A percentile compares a stretch with the other conserved stretches of the same genome.
Conservation (phyloP, 108 stramenopile species). For the Nitzschia putrida region DNA sequence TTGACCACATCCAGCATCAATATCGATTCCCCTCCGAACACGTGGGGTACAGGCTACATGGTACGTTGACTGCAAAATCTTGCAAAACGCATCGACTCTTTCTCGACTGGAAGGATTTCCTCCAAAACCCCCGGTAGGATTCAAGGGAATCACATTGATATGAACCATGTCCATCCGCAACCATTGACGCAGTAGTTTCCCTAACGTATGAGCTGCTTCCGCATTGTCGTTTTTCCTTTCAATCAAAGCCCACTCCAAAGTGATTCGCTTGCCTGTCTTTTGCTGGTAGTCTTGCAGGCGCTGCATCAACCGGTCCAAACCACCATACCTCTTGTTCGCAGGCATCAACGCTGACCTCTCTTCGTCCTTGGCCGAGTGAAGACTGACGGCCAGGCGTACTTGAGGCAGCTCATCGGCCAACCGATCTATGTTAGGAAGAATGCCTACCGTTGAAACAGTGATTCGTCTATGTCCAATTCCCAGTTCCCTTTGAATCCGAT, state of each 20-base stretch:
- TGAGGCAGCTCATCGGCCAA: slow-evolving; percentile 57
- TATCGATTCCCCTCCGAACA: slow-evolving; percentile 96
- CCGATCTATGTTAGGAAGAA: slow-evolving; percentile 79
- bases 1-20: slow-evolving; percentile 98
- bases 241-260: slow-evolving; percentile 97
- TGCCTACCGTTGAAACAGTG: slow-evolving; percentile 92
- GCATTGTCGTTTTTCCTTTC: slow-evolving; percentile 86
- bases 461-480: slow-evolving; percentile 94
- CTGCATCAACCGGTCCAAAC: slow-evolving; percentile 83
- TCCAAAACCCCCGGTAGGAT: slow-evolving; percentile 87
- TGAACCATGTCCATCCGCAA: slow-evolving; percentile 80
- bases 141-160: slow-evolving; percentile 96
- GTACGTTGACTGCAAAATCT: slow-evolving; percentile 68
- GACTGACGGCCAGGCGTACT: slow-evolving; percentile 84
- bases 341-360: slow-evolving; percentile 88
- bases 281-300: slow-evolving; percentile 79
- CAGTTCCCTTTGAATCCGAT: slow-evolving; percentile 84
- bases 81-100: slow-evolving; percentile 70
- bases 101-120: slow-evolving; percentile 59
- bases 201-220: slow-evolving; percentile 74
- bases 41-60: slow-evolving; percentile 79
- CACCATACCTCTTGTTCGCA: slow-evolving; percentile 88
- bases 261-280: slow-evolving; percentile 75
- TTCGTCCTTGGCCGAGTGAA: slow-evolving; percentile 91
- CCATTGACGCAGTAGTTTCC: slow-evolving; percentile 54